A percentile compares a stretch with the other conserved stretches of the same genome.
Evolutionary conservation across 345 rosid species (phyloP).

Genomic region (Populus simonii): DNA sequence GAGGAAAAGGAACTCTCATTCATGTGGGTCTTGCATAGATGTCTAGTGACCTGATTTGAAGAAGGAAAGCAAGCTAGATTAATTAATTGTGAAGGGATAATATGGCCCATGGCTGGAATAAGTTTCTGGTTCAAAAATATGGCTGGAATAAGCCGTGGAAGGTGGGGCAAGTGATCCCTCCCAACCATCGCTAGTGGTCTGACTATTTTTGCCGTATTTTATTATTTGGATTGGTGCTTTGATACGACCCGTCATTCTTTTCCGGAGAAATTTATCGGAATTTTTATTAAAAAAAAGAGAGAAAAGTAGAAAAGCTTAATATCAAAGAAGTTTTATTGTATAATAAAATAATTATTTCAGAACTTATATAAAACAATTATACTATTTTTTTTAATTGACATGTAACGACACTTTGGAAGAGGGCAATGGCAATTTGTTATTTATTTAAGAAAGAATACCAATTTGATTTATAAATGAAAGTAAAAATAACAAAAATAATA

Average conservation of each 20-base stretch:
- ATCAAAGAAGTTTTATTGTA: not conserved
- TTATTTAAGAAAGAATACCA: too few species aligned
- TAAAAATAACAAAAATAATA: too few species aligned
- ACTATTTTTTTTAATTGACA: not conserved
- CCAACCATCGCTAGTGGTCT: conserved; percentile 37
- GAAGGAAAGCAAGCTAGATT: conserved; percentile 19
- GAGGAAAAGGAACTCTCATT: conserved; percentile 10
- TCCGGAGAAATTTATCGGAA: not conserved
- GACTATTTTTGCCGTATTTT: conserved; percentile 1
- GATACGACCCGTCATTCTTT: conserved; percentile 25
- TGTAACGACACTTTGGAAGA: too few species aligned
- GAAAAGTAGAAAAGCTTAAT: not conserved
- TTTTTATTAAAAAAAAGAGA: rapidly evolving
- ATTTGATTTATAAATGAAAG: too few species aligned
- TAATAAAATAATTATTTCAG: not conserved
- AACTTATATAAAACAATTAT: not conserved
- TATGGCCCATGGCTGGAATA: conserved; percentile 7
- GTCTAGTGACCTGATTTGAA: conserved; percentile 6
- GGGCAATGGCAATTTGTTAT: too few species aligned
- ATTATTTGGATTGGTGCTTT: conserved; percentile 9
- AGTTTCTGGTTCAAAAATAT: not conserved
- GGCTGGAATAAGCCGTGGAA: not conserved
- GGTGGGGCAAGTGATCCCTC: conserved; percentile 38
- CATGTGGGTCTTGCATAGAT: conserved; percentile 10
- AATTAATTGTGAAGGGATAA: not conserved